phyloP scores from a whole-genome alignment of 495 filamentous ascomycete genomes.

The Podospora fimiseda region DNA sequence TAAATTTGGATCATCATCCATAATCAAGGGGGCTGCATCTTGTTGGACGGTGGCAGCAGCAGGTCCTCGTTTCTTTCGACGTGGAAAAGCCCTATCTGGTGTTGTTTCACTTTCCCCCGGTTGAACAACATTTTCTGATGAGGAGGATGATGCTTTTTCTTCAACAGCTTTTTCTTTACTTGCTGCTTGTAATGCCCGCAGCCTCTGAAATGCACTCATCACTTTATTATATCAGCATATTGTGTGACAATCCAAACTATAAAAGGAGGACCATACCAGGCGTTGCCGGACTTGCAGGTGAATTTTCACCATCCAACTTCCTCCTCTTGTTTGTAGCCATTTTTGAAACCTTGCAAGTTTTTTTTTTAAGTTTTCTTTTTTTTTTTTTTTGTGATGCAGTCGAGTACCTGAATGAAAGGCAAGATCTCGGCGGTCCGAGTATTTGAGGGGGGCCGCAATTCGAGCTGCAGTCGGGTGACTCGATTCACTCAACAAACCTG shows the following conservation, averaged over 20 bases:
- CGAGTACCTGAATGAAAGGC: no score
- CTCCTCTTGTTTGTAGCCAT: constrained; percentile 41
- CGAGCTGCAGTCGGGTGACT: no score
- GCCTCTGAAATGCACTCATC: constrained; percentile 41
- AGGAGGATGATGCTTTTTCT: background rate
- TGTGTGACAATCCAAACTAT: background rate
- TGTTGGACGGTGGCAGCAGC: constrained; percentile 3
- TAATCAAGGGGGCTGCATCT: background rate
- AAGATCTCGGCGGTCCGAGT: no score
- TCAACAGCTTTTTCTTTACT: background rate
- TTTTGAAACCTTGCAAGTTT: no score
- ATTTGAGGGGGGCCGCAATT: no score
- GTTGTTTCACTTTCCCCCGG: background rate
- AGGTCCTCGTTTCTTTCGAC: constrained; percentile 7
- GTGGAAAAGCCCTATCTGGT: background rate
- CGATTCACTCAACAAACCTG: no score
- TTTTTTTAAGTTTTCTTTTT: no score
- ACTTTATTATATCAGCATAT: constrained; percentile 17
- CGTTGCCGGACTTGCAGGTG: constrained; percentile 13
- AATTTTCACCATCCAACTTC: constrained; percentile 30
- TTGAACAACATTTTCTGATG: background rate
- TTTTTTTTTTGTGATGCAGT: no score
- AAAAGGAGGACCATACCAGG: constrained; percentile 5
- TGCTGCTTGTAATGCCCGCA: constrained; percentile 19
- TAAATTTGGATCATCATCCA: background rate